Evolutionary conservation across 1,284 basidiomycete species (phyloP), one percentile per base, ranked within the genome.

Genomic region (Volvariella volvacea): DNA sequence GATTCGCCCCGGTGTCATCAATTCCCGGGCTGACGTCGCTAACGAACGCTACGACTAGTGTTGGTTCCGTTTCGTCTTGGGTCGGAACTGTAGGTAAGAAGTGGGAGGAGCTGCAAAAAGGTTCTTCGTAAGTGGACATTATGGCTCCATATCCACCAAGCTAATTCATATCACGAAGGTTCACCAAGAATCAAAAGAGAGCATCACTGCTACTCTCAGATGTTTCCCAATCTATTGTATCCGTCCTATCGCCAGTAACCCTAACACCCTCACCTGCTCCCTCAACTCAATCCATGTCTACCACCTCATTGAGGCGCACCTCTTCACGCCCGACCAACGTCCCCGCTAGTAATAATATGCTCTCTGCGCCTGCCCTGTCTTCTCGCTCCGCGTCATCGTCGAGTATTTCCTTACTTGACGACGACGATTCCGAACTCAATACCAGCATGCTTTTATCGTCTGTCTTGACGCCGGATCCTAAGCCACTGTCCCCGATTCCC

Each of bases 161-260:
- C 42, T 45, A 36, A 41, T 33, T 4, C 14, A 45, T n/a, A 39
- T 32, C 7, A 38, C n/a, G 25, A 49, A 83, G 83, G 22, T 71
- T 84, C 54, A 64, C 74, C 14, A 80, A 78, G 53, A 68, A 65
- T 53, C 78, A 78, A 48, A 84, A 83, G 59, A 77, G 82, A 20
- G 83, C 83, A 0, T 83, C 83, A 0, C 52, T 74, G 1, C 67
- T 86, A 30, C 56, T 87, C 42, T 74, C 78, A 0, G 83, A 85
- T 54, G 74, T 86, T 30, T 80, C 79, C 2, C 70, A 71, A 48
- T 70, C 74, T 20, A 64, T 84, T 25, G 70, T 71, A 6, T 70
- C 73, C 4, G 80, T 73, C 0, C 65, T 83, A 8, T 55, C 68
- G 51, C 30, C 65, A 49, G 41, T 59, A 4, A 30, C 36, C 12